Base-by-base conservation (phyloP, 208 protist genomes). In the Tetramitus jugosus region DNA sequence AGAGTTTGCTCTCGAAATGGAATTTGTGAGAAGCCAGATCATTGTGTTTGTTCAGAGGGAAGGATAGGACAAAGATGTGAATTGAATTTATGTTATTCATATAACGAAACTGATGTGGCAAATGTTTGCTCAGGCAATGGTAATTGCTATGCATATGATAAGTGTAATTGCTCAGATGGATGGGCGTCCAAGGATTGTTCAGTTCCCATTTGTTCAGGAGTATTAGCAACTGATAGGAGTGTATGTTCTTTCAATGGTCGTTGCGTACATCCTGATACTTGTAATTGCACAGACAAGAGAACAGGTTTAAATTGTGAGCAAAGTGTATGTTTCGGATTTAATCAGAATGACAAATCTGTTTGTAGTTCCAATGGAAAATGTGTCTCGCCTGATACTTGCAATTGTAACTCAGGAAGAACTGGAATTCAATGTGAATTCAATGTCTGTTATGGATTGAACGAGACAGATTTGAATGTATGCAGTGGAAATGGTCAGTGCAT, bases 91-190 rank as follows among this genome's bases (percentile, higher is more conserved):
- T n/a, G n/a, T n/a, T n/a, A n/a, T n/a, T n/a, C n/a, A n/a, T 56
- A 56, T 20, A 56, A 56, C 20, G 56, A 31, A 62, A 31, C 3
- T 23, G 17, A 62, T 62, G 14, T 10, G 10, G n/a, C 33, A 3
- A 65, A 40, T 65, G 14, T 71, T 52, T 71, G 64, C 35, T 49
- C 39, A 49, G 64, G 64, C 8, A 43, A 33, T 13, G 64, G 64
- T 33, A 42, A 4, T 10, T 65, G 60, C 23, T 26, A 4, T 65
- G 4, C 60, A 6, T 39, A 40, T 33, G 35, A 65, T 33, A 33
- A 65, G 2, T 62, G 56, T 31, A 14, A 49, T 17, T 49, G 45
- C n/a, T n/a, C n/a, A n/a, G n/a, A n/a, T n/a, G n/a, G n/a, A n/a
- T n/a, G n/a, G n/a, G n/a, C n/a, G n/a, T n/a, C n/a, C n/a, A n/a